Percentiles rank a stretch among this genome's conserved stretches.
phyloP scores from a whole-genome alignment of 768 basidiomycete species.

The Suillus weaverae region DNA sequence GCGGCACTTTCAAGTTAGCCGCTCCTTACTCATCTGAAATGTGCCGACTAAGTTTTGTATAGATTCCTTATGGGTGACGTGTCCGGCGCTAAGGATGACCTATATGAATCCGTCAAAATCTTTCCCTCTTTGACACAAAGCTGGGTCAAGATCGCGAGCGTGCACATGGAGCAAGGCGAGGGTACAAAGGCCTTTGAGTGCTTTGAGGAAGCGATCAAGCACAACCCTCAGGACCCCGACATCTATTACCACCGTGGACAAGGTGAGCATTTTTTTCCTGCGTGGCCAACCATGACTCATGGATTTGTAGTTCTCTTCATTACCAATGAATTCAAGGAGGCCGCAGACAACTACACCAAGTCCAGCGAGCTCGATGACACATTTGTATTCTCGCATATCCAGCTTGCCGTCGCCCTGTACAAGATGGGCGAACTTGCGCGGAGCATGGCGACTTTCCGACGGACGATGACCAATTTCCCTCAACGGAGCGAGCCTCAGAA shows the following conservation, averaged over 20 bases:
- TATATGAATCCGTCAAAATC: conserved; percentile 73
- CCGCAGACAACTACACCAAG: conserved; percentile 88
- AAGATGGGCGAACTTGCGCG: conserved; percentile 76
- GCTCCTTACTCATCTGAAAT: neutral
- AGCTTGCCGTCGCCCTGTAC: conserved; percentile 96
- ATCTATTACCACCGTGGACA: conserved; percentile 99
- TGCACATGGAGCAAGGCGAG: conserved; percentile 94
- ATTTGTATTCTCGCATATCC: conserved; percentile 97
- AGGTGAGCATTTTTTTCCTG: conserved; percentile 43
- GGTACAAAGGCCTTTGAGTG: conserved; percentile 81
- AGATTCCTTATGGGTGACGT: conserved; percentile 91
- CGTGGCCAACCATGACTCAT: neutral
- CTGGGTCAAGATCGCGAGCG: conserved; percentile 94
- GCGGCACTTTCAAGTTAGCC: conserved; percentile 92
- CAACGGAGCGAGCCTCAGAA: conserved; percentile 87
- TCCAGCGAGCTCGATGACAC: conserved; percentile 82
- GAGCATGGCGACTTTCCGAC: conserved; percentile 89
- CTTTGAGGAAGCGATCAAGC: conserved; percentile 85
- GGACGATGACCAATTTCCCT: conserved; percentile 83
- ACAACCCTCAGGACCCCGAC: conserved; percentile 85
- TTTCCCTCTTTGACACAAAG: conserved; percentile 76
- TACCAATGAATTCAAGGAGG: conserved; percentile 83
- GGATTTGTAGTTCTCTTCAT: conserved; percentile 79
- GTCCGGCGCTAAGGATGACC: conserved; percentile 76
- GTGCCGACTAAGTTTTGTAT: neutral